These are phyloP conservation scores for Salix brachista DNA, from an alignment of 345 rosid genomes.

Conservation along the genomic window DNA sequence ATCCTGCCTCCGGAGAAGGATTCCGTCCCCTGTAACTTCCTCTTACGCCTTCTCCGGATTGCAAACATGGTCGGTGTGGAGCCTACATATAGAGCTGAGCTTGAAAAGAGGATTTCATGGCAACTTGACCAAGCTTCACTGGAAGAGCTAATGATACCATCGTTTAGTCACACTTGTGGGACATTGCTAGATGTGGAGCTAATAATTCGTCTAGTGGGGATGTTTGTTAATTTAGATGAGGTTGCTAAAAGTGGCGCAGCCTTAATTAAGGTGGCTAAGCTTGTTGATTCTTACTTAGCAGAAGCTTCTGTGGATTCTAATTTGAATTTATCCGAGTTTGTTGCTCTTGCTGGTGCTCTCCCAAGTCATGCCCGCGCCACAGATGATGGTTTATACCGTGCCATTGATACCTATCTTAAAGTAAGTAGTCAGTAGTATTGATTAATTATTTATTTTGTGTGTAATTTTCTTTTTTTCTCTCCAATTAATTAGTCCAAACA, in stretches of 20 bases:
- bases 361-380: slow-evolving; percentile 66
- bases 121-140: slow-evolving; percentile 82
- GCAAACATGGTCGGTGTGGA: slow-evolving; percentile 79
- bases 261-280: slow-evolving; percentile 67
- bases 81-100: slow-evolving; percentile 46
- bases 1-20: slow-evolving; percentile 83
- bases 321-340: slow-evolving; percentile 48
- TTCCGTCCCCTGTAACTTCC: slow-evolving; percentile 72
- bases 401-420: slow-evolving; percentile 84
- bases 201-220: slow-evolving; percentile 57
- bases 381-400: slow-evolving; percentile 81
- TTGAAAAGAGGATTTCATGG: slow-evolving; percentile 71
- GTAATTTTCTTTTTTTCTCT: neutral
- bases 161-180: slow-evolving; percentile 75
- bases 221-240: slow-evolving; percentile 48
- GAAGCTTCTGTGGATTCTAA: slow-evolving; percentile 65
- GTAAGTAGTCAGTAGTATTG: slow-evolving; percentile 26
- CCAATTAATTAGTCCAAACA: neutral
- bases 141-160: slow-evolving; percentile 86
- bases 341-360: slow-evolving; percentile 56
- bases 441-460: neutral
- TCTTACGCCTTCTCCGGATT: slow-evolving; percentile 69
- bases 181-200: slow-evolving; percentile 78
- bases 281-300: slow-evolving; percentile 69
- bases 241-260: slow-evolving; percentile 45